A percentile compares a stretch with the other conserved stretches of the same genome.
These are phyloP conservation scores for Neofusicoccum ribis DNA, from an alignment of 2,329 filamentous ascomycete species.

Conservation along the genomic window DNA sequence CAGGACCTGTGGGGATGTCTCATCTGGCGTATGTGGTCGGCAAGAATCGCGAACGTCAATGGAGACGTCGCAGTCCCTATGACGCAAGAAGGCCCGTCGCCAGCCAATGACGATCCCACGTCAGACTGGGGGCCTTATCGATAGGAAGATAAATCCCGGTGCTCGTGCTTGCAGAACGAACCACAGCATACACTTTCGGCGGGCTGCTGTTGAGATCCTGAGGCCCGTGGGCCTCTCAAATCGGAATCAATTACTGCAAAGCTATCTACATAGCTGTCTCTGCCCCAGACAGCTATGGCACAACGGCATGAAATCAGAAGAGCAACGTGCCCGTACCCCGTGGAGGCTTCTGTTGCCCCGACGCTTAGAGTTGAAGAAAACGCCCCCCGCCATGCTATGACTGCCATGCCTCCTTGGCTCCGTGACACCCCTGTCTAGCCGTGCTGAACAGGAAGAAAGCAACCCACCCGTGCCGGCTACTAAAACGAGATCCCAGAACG, in stretches of 20 bases:
- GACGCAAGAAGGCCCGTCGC: not conserved
- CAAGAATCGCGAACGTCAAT: not conserved
- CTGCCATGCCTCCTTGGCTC: not conserved
- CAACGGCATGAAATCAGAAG: not conserved
- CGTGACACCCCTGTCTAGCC: not conserved
- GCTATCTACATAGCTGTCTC: constrained; percentile 16
- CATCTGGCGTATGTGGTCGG: not conserved
- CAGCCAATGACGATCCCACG: not conserved
- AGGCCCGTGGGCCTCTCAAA: constrained; percentile 13
- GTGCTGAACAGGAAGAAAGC: not conserved
- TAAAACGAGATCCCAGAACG: not conserved
- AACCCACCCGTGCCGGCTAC: not conserved
- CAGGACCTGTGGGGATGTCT: not conserved
- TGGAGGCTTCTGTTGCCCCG: not conserved
- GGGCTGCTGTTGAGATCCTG: not conserved
- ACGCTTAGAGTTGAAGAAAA: not conserved
- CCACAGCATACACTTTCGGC: not conserved
- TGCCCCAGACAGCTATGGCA: not conserved
- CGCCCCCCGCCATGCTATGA: constrained; percentile 6
- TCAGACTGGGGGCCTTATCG: not conserved
- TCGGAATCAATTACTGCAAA: constrained; percentile 17
- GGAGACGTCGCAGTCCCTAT: not conserved
- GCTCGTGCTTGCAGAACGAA: no score
- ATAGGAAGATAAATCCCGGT: not conserved
- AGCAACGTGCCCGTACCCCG: not conserved